Percentiles rank a stretch among this genome's conserved stretches.
These are phyloP conservation scores for Parmales sp. DNA, from an alignment of 108 stramenopile genomes.

Conservation along the genomic window DNA sequence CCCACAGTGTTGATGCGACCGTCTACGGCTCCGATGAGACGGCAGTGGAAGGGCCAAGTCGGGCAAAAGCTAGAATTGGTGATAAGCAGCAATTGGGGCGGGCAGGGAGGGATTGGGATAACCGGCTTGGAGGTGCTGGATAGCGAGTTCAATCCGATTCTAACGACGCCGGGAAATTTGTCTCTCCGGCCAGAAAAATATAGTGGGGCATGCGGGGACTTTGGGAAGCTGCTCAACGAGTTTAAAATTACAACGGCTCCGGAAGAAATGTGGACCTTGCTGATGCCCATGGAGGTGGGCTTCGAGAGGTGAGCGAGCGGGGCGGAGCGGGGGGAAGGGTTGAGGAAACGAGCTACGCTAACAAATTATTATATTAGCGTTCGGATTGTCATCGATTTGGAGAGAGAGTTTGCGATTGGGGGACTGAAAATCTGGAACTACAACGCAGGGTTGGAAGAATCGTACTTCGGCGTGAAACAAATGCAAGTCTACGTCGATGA, in stretches of 20 bases:
- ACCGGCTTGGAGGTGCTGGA: constrained; percentile 14
- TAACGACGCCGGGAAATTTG: background rate
- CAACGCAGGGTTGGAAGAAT: constrained; percentile 19
- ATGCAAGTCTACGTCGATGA: constrained; percentile 15
- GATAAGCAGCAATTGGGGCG: constrained; percentile 16
- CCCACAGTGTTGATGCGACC: background rate
- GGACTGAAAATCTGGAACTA: constrained; percentile 32
- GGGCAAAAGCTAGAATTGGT: constrained; percentile 10
- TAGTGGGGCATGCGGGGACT: background rate
- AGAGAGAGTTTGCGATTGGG: background rate
- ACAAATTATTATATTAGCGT: too few relatives aligned
- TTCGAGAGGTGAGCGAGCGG: too few relatives aligned
- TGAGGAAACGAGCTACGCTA: background rate
- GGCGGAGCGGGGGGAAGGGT: too few relatives aligned
- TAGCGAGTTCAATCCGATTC: background rate
- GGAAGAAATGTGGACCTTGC: background rate
- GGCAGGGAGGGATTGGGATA: constrained; percentile 9
- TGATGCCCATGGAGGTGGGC: background rate
- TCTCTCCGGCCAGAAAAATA: background rate
- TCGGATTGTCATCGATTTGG: constrained; percentile 8
- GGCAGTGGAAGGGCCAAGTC: background rate
- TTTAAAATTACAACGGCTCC: background rate
- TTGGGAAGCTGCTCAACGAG: background rate
- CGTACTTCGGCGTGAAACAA: constrained; percentile 11
- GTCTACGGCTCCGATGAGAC: background rate